Evolutionary conservation across 169 alveolate genomes (phyloP).

Genomic region (Babesia bigemina): DNA sequence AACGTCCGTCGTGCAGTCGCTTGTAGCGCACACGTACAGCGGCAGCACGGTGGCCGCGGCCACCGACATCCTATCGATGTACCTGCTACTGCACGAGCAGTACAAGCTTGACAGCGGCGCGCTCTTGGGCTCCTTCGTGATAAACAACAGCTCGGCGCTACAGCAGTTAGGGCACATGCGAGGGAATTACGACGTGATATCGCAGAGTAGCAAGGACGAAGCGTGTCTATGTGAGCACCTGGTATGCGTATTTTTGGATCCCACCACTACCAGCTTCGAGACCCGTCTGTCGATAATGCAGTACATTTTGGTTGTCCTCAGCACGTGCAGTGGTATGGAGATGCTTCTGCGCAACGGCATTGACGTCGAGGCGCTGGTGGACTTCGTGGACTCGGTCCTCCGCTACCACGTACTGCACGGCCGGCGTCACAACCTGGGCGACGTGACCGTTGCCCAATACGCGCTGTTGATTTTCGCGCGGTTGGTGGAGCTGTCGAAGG

Average conservation of each 20-base stretch:
- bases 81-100: slow-evolving; percentile 27
- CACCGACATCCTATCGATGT: slow-evolving; percentile 33
- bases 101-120: neutral
- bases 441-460: slow-evolving; percentile 37
- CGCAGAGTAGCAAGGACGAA: slow-evolving; percentile 23
- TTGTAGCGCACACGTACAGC: slow-evolving; percentile 30
- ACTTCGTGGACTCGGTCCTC: slow-evolving; percentile 35
- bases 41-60: slow-evolving; percentile 10
- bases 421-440: slow-evolving; percentile 26
- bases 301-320: slow-evolving; percentile 29
- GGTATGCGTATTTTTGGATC: slow-evolving; percentile 24
- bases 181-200: slow-evolving; percentile 24
- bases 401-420: slow-evolving; percentile 32
- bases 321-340: slow-evolving; percentile 54
- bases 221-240: slow-evolving; percentile 41
- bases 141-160: neutral
- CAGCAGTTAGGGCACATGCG: slow-evolving; percentile 25
- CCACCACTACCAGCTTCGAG: slow-evolving; percentile 8
- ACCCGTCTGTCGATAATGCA: slow-evolving; percentile 26
- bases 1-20: slow-evolving; percentile 19
- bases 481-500: slow-evolving; percentile 35
- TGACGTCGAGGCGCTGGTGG: slow-evolving; percentile 20
- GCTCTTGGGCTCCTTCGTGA: neutral
- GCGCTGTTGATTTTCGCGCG: slow-evolving; percentile 37
- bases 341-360: slow-evolving; percentile 28